Evolutionary conservation across 306 rosid genomes (phyloP).

Genomic region (Amphicarpaea edgeworthii): DNA sequence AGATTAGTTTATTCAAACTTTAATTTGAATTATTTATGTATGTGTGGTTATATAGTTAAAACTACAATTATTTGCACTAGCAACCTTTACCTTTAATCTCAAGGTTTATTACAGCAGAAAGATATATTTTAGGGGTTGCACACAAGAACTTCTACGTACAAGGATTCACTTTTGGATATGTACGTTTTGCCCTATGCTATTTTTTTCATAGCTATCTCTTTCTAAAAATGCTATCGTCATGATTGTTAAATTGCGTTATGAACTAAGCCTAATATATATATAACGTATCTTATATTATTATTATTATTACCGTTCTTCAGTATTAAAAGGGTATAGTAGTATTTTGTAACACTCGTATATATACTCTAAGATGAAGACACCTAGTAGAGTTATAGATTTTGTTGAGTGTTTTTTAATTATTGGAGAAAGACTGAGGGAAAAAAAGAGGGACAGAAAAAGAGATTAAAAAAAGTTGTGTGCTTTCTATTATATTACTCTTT

Average conservation of each 20-base stretch:
- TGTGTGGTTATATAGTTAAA: neutral
- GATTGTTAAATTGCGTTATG: constrained; percentile 1
- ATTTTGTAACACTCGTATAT: neutral
- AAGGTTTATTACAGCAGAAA: neutral
- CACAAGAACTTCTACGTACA: neutral
- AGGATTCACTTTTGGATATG: constrained; percentile 11
- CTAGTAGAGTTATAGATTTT: neutral
- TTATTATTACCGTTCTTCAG: neutral
- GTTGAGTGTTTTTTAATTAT: constrained; percentile 2
- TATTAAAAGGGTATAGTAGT: constrained; percentile 13
- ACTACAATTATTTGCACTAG: neutral
- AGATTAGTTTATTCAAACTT: neutral
- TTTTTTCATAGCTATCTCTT: neutral
- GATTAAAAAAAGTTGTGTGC: constrained; percentile 29
- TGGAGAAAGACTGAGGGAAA: neutral
- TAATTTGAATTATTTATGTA: neutral
- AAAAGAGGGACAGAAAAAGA: constrained; percentile 10
- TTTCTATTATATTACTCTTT: constrained; percentile 40
- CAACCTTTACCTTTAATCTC: neutral
- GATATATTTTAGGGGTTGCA: neutral
- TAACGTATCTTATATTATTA: no score
- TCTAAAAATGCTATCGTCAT: constrained; percentile 25
- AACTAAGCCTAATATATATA: neutral
- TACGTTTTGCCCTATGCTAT: neutral
- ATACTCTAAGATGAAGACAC: neutral